These are phyloP conservation scores for Ophiostoma sp. DNA, from an alignment of 2,329 filamentous ascomycete genomes.

Conservation along the genomic window DNA sequence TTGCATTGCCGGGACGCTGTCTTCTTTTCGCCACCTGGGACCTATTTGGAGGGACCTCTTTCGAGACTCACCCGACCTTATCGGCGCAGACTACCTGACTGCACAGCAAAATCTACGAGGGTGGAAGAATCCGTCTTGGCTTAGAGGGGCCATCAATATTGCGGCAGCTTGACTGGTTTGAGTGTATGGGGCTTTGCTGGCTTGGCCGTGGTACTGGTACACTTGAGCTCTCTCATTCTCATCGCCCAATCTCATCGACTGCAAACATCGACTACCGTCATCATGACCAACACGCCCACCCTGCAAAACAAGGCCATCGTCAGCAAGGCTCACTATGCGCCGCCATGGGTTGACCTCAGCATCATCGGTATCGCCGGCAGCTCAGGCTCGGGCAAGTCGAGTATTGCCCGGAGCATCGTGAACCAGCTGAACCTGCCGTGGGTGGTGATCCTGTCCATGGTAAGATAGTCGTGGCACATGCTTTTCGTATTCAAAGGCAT, in stretches of 20 bases:
- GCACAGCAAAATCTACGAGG: neutral
- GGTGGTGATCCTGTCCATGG: constrained; percentile 97
- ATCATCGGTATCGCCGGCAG: constrained; percentile 95
- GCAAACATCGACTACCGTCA: neutral
- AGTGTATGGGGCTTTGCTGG: neutral
- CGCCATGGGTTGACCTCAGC: constrained; percentile 92
- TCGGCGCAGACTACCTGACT: constrained; percentile 1
- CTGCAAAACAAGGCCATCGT: constrained; percentile 41
- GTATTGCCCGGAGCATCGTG: constrained; percentile 85
- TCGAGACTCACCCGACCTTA: constrained; percentile 4
- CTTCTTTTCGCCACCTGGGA: constrained; percentile 4
- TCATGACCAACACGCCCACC: constrained; percentile 17
- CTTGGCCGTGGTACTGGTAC: no score
- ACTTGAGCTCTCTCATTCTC: neutral
- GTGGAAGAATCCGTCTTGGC: constrained; percentile 4
- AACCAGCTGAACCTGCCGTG: constrained; percentile 85
- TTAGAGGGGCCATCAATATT: neutral
- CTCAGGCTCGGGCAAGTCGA: constrained; percentile 92
- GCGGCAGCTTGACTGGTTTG: neutral
- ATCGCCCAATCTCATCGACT: neutral
- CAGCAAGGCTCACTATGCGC: constrained; percentile 70
- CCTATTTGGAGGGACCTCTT: neutral
- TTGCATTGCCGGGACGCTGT: neutral
- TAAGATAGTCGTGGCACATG: constrained; percentile 35
- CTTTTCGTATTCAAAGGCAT: no score